Percentiles rank a stretch among this genome's conserved stretches.
phyloP scores from a whole-genome alignment of 345 rosid species.

The Microcos paniculata region DNA sequence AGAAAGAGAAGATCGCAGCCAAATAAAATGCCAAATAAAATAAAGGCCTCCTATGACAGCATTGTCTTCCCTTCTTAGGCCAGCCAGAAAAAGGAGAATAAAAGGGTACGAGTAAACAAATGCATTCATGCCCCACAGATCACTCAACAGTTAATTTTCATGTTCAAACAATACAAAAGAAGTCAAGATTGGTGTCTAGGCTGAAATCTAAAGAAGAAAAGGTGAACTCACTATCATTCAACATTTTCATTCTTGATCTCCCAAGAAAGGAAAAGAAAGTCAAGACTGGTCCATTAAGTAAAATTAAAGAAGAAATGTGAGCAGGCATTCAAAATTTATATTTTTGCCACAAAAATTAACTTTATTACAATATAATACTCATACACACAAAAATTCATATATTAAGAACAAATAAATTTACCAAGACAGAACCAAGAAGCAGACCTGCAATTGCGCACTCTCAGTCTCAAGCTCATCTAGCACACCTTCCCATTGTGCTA shows the following conservation, averaged over 20 bases:
- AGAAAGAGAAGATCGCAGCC: background rate
- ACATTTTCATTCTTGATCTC: background rate
- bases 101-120: background rate
- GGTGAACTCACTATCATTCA: background rate
- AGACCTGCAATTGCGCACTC: conserved; percentile 86
- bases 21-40: background rate
- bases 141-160: background rate
- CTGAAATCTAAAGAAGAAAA: background rate
- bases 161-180: background rate
- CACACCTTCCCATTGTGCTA: conserved; percentile 88
- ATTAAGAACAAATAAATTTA: conserved; percentile 21
- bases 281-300: background rate
- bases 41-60: background rate
- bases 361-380: background rate
- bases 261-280: background rate
- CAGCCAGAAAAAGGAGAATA: background rate
- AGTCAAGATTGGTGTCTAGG: background rate
- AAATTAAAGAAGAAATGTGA: background rate
- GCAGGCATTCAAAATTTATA: background rate
- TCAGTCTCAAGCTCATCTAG: conserved; percentile 95
- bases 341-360: background rate
- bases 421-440: conserved; percentile 33
- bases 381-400: background rate
- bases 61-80: background rate
- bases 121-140: background rate